phyloP scores from a whole-genome alignment of 208 protist species.

The Trypanosoma cruzi region DNA sequence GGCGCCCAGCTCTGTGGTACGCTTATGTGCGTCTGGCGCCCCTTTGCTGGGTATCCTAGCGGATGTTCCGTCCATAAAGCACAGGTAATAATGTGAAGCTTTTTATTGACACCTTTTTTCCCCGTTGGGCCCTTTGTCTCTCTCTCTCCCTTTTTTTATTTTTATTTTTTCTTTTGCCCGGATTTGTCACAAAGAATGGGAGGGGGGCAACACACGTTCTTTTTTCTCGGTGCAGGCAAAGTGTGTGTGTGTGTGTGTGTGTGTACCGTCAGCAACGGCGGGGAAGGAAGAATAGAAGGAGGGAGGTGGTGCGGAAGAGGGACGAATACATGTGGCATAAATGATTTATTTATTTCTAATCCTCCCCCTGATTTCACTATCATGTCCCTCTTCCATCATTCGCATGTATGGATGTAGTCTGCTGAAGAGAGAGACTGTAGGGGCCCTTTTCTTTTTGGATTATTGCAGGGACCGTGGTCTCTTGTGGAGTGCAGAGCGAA shows the following conservation, averaged over 20 bases:
- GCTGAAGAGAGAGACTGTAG: neutral
- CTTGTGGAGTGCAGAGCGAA: neutral
- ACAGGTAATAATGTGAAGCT: slow-evolving; percentile 9
- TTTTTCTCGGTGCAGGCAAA: neutral
- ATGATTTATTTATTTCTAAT: neutral
- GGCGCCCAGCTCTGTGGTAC: slow-evolving; percentile 70
- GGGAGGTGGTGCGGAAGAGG: neutral
- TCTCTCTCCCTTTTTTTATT: neutral
- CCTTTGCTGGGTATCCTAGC: slow-evolving; percentile 60
- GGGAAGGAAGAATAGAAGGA: neutral
- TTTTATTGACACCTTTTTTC: neutral
- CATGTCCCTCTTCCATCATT: neutral
- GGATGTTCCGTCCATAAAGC: slow-evolving; percentile 59
- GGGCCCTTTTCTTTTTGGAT: neutral
- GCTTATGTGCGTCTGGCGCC: slow-evolving; percentile 36
- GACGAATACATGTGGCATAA: neutral
- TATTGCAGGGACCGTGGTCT: neutral
- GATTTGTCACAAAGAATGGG: neutral
- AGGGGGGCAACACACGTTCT: neutral
- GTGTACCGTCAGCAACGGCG: neutral
- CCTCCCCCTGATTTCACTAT: neutral
- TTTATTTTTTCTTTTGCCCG: neutral
- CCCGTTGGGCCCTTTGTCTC: neutral
- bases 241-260: neutral
- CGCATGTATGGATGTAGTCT: neutral